Base-by-base conservation (phyloP, 345 rosid species). In the Nephelium lappaceum region DNA sequence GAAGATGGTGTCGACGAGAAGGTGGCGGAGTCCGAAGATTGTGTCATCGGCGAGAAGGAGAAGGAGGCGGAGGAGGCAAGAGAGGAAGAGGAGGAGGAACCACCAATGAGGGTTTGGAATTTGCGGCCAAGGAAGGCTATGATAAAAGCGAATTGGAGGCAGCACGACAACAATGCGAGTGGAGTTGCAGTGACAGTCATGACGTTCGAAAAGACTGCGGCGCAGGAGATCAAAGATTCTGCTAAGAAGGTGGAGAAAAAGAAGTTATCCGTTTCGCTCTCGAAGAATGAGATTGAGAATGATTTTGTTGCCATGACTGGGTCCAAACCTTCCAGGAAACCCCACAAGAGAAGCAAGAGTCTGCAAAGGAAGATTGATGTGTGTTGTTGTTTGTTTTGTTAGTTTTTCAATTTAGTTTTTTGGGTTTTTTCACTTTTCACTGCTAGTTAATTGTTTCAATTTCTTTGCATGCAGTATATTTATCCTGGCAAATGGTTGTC, bases 401-500 rank as follows among this genome's bases (percentile, higher is more conserved):
- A 6, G 41, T 45, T 49, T 23, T 41, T 41, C 2, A 39, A 60
- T 39, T 38, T 14, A 7, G 41, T 61, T 41, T 3, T 47, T 18
- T 63, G 11, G 69, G 60, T 4, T 31, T 31, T 31, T 31, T 31
- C 36, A 31, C 36, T 43, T 73, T 74, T 62, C 58, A 5, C 18
- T 23, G 53, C 47, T 31, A n/a, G 12, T 27, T 64, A 42, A 64
- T 39, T n/a, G 8, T 55, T 5, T 72, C 12, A 45, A 45, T 45
- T 8, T 72, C 16, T 16, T 21, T 51, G 15, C 18, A 67, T 24
- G 63, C 87, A 92, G 97, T 82, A 53, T 78, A 47, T 81, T 25
- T 94, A 88, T 62, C 98, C 98, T 3, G 98, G 98, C 8, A 76
- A 88, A 82, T 91, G 96, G 94, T 81, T 94, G 87, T 83, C 81